phyloP scores from a whole-genome alignment of 371 early-diverging fungal species.

The Funneliformis caledonium region DNA sequence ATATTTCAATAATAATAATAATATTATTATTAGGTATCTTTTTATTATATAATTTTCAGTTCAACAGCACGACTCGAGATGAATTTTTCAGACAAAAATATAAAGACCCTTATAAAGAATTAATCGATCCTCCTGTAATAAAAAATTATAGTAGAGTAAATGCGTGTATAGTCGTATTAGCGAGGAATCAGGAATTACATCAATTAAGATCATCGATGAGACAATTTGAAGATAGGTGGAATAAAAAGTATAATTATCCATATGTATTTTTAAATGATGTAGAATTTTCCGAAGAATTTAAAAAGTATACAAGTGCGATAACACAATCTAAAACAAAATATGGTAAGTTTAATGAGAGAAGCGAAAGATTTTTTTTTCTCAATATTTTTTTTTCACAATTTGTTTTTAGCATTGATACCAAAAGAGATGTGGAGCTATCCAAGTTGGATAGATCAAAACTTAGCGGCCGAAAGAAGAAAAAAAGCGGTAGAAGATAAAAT shows the following conservation, averaged over 20 bases:
- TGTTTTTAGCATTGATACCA: slow-evolving; percentile 71
- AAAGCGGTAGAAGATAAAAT: slow-evolving; percentile 62
- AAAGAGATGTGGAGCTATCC: slow-evolving; percentile 85
- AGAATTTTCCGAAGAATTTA: slow-evolving; percentile 82
- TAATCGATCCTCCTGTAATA: slow-evolving; percentile 35
- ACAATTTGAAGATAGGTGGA: slow-evolving; percentile 83
- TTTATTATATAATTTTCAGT: background rate
- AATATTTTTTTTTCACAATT: too few species aligned
- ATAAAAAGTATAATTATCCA: slow-evolving; percentile 81
- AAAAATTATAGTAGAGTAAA: slow-evolving; percentile 49
- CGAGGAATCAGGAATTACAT: slow-evolving; percentile 77
- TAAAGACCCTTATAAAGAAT: slow-evolving; percentile 30
- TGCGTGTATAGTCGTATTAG: slow-evolving; percentile 69
- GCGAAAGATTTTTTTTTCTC: background rate
- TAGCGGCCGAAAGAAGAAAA: slow-evolving; percentile 60
- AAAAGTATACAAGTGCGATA: slow-evolving; percentile 53
- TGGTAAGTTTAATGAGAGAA: slow-evolving; percentile 46
- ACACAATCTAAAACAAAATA: slow-evolving; percentile 63
- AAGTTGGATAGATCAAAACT: slow-evolving; percentile 73
- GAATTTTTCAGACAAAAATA: slow-evolving; percentile 21
- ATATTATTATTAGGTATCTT: background rate
- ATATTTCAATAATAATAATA: background rate
- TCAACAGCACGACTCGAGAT: background rate
- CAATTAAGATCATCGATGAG: slow-evolving; percentile 69
- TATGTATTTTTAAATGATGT: slow-evolving; percentile 87